Evolutionary conservation across 2,329 filamentous ascomycete species (phyloP), one percentile per base, ranked within the genome.

Genomic region (Dactylellina cionopaga): DNA sequence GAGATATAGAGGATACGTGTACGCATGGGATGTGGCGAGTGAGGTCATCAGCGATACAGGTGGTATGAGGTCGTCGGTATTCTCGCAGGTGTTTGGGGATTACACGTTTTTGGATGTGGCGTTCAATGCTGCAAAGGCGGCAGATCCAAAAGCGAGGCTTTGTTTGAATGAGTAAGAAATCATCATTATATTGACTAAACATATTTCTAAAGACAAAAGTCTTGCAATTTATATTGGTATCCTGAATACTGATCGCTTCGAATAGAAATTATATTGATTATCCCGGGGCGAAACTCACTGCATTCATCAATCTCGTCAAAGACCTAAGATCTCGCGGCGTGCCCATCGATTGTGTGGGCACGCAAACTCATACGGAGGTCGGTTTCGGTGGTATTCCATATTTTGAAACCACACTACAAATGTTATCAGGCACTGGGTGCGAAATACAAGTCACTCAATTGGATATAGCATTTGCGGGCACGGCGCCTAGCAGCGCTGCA

Each of bases 361-460:
- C 52, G 1, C 33, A 66, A 15, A 43, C 51, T 11, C 62, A 66
- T 17, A 27, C 27, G 25, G 5, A 6, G 4, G 41, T 58, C 31
- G 62, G 82, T 60, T 78, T 79, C 13, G 83, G 84, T 58, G 80
- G 76, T 39, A 82, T 80, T 15, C 80, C 51, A 25, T 60, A 47
- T 35, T 71, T 70, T 39, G 15, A 55, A 17, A 81, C 76, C 7
- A 29, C 60, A 1, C 41, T 74, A 1, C 11, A 41, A 4, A 22
- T 15, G 5, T 47, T 74, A 5, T 52, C 69, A 0, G 17, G 39
- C 10, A 73, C 69, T 2, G 84, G 83, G 7, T 79, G 82, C 43
- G 87, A 90, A 77, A 83, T 89, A 31, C 87, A 88, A 3, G 83
- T 90, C 47, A 90, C 88, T 0, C 88, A 90, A 80, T 82, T 90